Evolutionary conservation across 2,329 filamentous ascomycete species (phyloP), one percentile per base, ranked within the genome.

Genomic region (Diplodia seriata): DNA sequence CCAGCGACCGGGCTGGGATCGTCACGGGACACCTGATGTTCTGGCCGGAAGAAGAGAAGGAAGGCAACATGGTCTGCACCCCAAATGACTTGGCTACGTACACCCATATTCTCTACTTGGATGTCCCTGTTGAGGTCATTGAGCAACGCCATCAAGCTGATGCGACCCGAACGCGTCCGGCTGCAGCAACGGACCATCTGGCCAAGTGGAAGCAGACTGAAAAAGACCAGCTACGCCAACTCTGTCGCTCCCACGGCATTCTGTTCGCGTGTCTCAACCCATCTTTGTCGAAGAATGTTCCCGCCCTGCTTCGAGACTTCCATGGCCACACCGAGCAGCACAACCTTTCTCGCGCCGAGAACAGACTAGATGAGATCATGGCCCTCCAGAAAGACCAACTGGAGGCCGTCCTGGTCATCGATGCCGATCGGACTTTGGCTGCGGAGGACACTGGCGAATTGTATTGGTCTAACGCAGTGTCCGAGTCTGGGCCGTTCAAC

Each of bases 91-190:
- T 82, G 4, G 53, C 77, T 0, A 79, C 74, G 0, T 90, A 82
- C 72, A 87, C 85, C 0, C 86, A 90, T 70, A 85, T 90, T 15
- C 53, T 90, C 14, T 89, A 90, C 71, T 72, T 90, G 33, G 75
- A 85, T 53, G 71, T 81, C 1, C 71, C 78, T 1, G 70, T 79
- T 0, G 71, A 80, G 1, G 29, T 74, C 0, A 74, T 89, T 18
- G 69, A 69, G 0, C 63, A 80, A 51, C 81, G 78, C 20, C 77
- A 80, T n/a, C 43, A 36, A 0, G 62, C 74, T 0, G 85, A 89
- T 70, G 71, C 23, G 0, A 36, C 67, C 15, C 80, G 79, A 69
- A 49, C 11, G 7, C 83, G 85, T 0, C 70, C 76, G 2, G 1
- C 20, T 3, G 33, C 71, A 12, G 79, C 82, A 0, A 49, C 75